These are phyloP conservation scores for Neodidymelliopsis sp. DNA, from an alignment of 2,329 filamentous ascomycete genomes.

Conservation along the genomic window DNA sequence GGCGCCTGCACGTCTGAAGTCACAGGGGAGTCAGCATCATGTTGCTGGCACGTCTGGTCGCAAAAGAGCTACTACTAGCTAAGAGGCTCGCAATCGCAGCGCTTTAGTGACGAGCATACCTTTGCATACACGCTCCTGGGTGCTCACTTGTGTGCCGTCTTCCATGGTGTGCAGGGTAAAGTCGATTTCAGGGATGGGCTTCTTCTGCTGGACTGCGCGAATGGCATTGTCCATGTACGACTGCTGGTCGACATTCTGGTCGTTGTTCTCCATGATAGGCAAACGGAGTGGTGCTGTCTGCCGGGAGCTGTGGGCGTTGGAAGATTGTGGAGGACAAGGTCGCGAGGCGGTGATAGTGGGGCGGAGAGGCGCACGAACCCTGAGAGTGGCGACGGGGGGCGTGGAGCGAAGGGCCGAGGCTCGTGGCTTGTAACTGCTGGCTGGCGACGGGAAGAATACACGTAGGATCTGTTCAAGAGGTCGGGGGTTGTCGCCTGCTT, in stretches of 20 bases:
- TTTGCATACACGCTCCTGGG: constrained; percentile 96
- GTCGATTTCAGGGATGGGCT: constrained; percentile 95
- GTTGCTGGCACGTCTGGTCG: constrained; percentile 22
- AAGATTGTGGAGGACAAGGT: constrained; percentile 33
- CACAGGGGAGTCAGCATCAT: constrained; percentile 35
- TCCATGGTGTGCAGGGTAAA: constrained; percentile 99
- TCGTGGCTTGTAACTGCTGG: constrained; percentile 26
- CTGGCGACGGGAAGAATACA: constrained; percentile 12
- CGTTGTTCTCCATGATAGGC: constrained; percentile 47
- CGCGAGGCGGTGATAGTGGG: constrained; percentile 42
- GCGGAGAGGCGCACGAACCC: constrained; percentile 33
- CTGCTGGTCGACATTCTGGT: constrained; percentile 47
- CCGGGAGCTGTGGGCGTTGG: constrained; percentile 33
- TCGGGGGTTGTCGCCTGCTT: constrained; percentile 21
- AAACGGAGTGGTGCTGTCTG: constrained; percentile 20
- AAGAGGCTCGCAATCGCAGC: constrained; percentile 3
- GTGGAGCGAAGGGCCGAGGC: constrained; percentile 43
- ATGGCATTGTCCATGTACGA: constrained; percentile 81
- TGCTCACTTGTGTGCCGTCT: constrained; percentile 94
- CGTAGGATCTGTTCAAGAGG: constrained; percentile 1
- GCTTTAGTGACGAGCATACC: constrained; percentile 62
- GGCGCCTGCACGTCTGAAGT: constrained; percentile 91
- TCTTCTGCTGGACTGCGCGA: constrained; percentile 92
- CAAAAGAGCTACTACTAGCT: constrained; percentile 4
- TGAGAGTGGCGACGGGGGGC: constrained; percentile 40